phyloP scores from a whole-genome alignment of 2,329 filamentous ascomycete species.

The Dichotomopilus funicola region DNA sequence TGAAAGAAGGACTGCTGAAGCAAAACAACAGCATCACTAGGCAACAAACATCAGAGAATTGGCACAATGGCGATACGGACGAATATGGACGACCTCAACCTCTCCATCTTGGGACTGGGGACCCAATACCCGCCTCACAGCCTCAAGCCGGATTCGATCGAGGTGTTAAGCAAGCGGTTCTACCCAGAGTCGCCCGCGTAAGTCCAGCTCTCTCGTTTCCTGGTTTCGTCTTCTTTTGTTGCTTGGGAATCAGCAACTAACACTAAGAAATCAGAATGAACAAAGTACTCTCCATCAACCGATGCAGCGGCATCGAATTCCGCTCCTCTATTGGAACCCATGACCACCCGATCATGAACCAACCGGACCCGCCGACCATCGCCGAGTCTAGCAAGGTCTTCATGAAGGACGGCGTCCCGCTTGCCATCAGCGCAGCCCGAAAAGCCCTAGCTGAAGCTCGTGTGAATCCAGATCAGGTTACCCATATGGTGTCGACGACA shows the following conservation, averaged over 20 bases:
- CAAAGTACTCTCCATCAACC: constrained; percentile 58
- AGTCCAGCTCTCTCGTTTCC: constrained; percentile 23
- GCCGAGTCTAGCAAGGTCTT: constrained; percentile 49
- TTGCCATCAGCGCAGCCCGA: constrained; percentile 48
- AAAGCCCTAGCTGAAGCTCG: constrained; percentile 51
- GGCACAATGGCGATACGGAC: constrained; percentile 37
- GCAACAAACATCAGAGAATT: not conserved
- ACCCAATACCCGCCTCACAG: constrained; percentile 53
- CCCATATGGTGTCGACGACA: constrained; percentile 60
- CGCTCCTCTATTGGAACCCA: constrained; percentile 56
- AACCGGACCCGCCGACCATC: constrained; percentile 47
- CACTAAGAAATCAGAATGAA: constrained; percentile 42
- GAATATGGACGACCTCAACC: constrained; percentile 45
- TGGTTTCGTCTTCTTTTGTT: not conserved
- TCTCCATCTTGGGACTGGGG: constrained; percentile 55
- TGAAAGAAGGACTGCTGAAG: no score
- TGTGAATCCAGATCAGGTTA: constrained; percentile 48
- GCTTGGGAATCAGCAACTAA: not conserved
- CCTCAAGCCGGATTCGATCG: constrained; percentile 45
- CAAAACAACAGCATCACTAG: not conserved
- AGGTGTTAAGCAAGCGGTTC: constrained; percentile 47
- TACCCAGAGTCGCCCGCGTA: constrained; percentile 56
- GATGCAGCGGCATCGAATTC: constrained; percentile 57
- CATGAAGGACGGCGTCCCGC: constrained; percentile 50
- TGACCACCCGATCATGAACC: constrained; percentile 56